These are phyloP conservation scores for Brassica carinata DNA, from an alignment of 345 rosid species.

Conservation along the genomic window DNA sequence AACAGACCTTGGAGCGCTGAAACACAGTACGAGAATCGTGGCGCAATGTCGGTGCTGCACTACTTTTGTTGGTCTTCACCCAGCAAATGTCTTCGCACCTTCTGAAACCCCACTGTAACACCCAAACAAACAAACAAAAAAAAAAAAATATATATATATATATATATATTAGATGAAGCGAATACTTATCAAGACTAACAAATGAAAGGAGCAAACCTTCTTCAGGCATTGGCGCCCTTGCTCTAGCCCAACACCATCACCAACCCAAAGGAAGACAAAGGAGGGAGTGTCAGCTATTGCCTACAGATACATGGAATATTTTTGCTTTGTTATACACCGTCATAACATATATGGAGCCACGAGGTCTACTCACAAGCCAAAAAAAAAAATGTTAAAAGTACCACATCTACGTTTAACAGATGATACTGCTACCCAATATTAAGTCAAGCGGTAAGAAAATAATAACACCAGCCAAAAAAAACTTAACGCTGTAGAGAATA, in stretches of 20 bases:
- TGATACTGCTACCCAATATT: not conserved
- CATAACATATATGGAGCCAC: not conserved
- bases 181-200: not conserved
- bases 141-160: not conserved
- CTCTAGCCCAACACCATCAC: conserved; percentile 96
- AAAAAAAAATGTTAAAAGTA: conserved; percentile 5
- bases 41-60: conserved; percentile 86
- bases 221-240: conserved; percentile 98
- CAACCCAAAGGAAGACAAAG: conserved; percentile 98
- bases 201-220: conserved; percentile 53
- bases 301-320: conserved; percentile 43
- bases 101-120: conserved; percentile 90
- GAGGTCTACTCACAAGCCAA: conserved; percentile 14
- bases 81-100: conserved; percentile 99
- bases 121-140: conserved; percentile 4
- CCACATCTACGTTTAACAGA: not conserved
- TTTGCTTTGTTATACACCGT: not conserved
- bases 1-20: conserved; percentile 94
- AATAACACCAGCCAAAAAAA: not conserved
- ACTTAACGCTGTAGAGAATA: not conserved
- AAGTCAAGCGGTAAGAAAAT: conserved; percentile 2
- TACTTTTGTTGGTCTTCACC: conserved; percentile 98
- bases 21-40: conserved; percentile 95
- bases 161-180: not conserved
- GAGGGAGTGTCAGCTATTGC: conserved; percentile 99